Evolutionary conservation across 805 yeast species (phyloP).

Genomic region (Wickerhamomyces queroliae): DNA sequence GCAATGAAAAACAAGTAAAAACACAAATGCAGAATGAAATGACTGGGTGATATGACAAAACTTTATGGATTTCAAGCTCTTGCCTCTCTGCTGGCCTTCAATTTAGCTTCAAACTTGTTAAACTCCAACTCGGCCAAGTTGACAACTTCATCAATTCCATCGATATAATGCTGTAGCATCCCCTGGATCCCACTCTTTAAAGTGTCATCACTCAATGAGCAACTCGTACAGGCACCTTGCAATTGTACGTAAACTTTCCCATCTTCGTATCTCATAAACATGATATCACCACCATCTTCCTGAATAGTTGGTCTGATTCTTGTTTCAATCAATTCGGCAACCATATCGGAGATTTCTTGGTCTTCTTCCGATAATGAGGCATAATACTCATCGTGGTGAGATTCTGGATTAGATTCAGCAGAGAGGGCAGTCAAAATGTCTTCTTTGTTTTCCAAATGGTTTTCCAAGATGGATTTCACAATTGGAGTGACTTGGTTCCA

Average conservation of each 20-base stretch:
- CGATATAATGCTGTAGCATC: constrained; percentile 96
- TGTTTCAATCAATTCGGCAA: constrained; percentile 87
- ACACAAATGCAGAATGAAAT: neutral
- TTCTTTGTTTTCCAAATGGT: constrained; percentile 26
- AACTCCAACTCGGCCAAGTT: constrained; percentile 24
- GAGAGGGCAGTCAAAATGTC: constrained; percentile 15
- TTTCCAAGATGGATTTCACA: constrained; percentile 42
- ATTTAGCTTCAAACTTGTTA: constrained; percentile 22
- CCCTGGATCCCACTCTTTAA: constrained; percentile 92
- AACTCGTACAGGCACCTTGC: constrained; percentile 94
- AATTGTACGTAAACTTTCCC: constrained; percentile 86
- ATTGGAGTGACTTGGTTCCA: constrained; percentile 74
- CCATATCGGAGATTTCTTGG: constrained; percentile 78
- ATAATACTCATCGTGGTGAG: constrained; percentile 7
- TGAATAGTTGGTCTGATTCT: constrained; percentile 96
- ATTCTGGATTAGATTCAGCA: constrained; percentile 1
- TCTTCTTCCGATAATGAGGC: constrained; percentile 49
- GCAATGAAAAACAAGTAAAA: neutral
- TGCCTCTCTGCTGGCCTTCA: constrained; percentile 15
- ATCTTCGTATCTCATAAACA: constrained; percentile 75
- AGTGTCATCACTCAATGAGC: constrained; percentile 88
- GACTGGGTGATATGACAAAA: neutral
- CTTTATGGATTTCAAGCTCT: constrained; percentile 4
- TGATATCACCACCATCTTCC: constrained; percentile 98
- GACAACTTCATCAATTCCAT: constrained; percentile 82